A percentile compares a stretch with the other conserved stretches of the same genome.
Conservation (phyloP, 1,284 basidiomycete genomes). For the Pseudozyma sp. region DNA sequence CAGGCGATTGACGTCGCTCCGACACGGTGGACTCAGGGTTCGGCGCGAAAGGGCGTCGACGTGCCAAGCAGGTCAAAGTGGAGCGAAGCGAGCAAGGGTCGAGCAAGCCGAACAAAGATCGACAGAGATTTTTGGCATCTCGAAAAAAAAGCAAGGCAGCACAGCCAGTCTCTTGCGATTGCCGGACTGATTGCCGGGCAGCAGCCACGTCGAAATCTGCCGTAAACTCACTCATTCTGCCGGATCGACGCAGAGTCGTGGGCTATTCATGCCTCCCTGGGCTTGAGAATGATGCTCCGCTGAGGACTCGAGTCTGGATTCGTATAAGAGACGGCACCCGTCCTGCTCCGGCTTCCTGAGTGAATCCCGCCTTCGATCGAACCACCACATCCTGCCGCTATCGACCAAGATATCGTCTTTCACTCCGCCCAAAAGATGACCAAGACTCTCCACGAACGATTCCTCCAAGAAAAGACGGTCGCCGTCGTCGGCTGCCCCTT, state of each 20-base stretch:
- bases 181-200: constrained; percentile 40
- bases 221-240: background rate
- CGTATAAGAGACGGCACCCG: too few relatives aligned
- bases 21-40: too few relatives aligned
- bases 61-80: background rate
- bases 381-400: too few relatives aligned
- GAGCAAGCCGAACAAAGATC: background rate
- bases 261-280: too few relatives aligned
- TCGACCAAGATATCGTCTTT: background rate
- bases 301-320: too few relatives aligned
- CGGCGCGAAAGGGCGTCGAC: background rate
- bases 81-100: constrained; percentile 1
- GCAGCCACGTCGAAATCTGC: background rate
- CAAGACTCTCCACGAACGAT: constrained; percentile 45
- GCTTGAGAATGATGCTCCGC: too few relatives aligned
- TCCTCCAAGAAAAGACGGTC: constrained; percentile 52
- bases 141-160: constrained; percentile 4
- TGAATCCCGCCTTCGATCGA: too few relatives aligned
- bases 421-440: constrained; percentile 19
- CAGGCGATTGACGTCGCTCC: background rate
- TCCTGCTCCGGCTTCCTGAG: too few relatives aligned
- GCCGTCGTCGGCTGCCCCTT: constrained; percentile 66
- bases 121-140: background rate
- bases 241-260: background rate
- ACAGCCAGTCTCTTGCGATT: constrained; percentile 1